These are phyloP conservation scores for Magnusiomyces sp. DNA, from an alignment of 1,139 yeast genomes.

Conservation along the genomic window DNA sequence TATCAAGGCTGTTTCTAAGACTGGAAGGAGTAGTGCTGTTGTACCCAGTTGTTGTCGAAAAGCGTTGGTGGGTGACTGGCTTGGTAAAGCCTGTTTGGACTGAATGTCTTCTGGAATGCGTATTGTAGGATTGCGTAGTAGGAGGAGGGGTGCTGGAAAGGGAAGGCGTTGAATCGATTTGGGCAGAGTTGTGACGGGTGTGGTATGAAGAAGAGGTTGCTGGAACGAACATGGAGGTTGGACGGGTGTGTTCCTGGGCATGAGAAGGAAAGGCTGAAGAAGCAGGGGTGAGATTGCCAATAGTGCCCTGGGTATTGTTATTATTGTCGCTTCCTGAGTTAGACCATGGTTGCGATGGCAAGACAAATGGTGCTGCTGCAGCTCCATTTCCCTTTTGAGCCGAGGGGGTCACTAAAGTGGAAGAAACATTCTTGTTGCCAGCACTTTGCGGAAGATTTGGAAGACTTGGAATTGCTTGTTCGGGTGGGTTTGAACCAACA, in stretches of 20 bases:
- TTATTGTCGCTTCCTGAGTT: too few relatives aligned
- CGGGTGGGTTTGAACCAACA: not conserved
- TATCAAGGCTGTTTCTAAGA: not conserved
- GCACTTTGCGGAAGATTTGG: not conserved
- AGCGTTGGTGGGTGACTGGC: too few relatives aligned
- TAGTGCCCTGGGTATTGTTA: too few relatives aligned
- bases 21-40: not conserved
- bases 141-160: not conserved
- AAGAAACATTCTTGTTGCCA: not conserved
- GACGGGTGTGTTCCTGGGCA: conserved; percentile 8
- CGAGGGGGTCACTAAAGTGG: conserved; percentile 5
- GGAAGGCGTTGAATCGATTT: conserved; percentile 1
- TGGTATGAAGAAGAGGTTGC: conserved; percentile 4
- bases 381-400: too few relatives aligned
- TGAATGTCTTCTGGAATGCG: too few relatives aligned
- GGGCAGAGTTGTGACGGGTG: not conserved
- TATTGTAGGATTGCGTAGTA: not conserved
- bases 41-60: not conserved
- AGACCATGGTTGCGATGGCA: too few relatives aligned
- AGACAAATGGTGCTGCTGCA: too few relatives aligned
- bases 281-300: too few relatives aligned
- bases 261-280: not conserved
- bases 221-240: conserved; percentile 10
- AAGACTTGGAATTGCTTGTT: conserved; percentile 1
- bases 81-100: too few relatives aligned